Evolutionary conservation across 495 filamentous ascomycete genomes (phyloP).

Genomic region (Neurospora cerealis): DNA sequence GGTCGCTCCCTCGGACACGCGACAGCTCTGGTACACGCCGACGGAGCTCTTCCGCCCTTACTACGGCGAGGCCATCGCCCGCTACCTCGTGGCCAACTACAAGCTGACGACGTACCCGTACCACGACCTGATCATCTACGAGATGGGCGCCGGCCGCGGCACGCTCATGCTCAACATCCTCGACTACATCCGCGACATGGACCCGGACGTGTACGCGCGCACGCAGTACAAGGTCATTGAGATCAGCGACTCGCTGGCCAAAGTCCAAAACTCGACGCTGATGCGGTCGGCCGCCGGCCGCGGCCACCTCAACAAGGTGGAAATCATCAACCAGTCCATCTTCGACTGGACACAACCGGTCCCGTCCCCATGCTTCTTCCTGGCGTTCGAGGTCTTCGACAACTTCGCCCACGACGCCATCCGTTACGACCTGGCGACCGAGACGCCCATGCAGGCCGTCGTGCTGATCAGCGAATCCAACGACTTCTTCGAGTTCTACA

Average conservation of each 20-base stretch:
- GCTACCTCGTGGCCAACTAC: conserved; percentile 92
- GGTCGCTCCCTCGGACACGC: conserved; percentile 51
- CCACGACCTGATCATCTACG: conserved; percentile 95
- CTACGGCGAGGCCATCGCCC: conserved; percentile 92
- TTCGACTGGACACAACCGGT: conserved; percentile 87
- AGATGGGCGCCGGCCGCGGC: conserved; percentile 95
- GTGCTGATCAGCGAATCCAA: conserved; percentile 79
- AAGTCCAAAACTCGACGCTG: conserved; percentile 64
- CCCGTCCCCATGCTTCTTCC: conserved; percentile 87
- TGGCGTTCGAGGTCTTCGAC: conserved; percentile 97
- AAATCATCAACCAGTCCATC: conserved; percentile 89
- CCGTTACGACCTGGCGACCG: conserved; percentile 71
- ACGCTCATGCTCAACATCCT: conserved; percentile 97
- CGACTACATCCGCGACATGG: conserved; percentile 84
- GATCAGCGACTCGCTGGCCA: conserved; percentile 72
- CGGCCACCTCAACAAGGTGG: conserved; percentile 75
- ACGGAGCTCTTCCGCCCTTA: conserved; percentile 95
- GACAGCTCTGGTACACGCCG: conserved; percentile 97
- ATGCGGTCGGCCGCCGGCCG: conserved; percentile 48
- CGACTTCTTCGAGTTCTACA: conserved; percentile 92
- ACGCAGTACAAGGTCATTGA: conserved; percentile 95
- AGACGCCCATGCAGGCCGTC: conserved; percentile 69
- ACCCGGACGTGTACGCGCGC: conserved; percentile 86
- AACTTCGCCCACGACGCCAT: conserved; percentile 95
- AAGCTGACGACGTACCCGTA: conserved; percentile 88